Base-by-base conservation (phyloP, 768 basidiomycete species). In the Boletus rubescentipes region DNA sequence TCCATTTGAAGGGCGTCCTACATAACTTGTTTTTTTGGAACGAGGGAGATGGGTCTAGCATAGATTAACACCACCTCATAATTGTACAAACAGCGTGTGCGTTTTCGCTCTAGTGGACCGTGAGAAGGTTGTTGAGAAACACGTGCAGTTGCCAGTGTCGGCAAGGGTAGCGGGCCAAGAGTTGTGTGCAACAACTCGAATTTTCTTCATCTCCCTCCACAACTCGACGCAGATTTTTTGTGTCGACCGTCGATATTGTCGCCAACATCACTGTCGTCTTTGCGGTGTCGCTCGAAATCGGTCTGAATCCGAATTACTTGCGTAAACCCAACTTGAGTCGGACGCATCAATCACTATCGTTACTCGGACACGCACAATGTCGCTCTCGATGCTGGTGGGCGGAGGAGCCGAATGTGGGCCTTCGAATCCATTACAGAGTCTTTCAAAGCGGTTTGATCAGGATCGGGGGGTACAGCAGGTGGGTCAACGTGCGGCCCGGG, bases 401-500 rank as follows among this genome's bases (percentile, higher is more conserved):
- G 67, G 67, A 26, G 67, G 67, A 1, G 85, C 89, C 2, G 91
- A 93, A 40, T 96, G 93, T 60, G 93, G 93, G 1, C 92, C 93
- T 7, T 81, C 82, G 1, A 96, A 93, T 67, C 84, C 91, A 11
- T 71, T 96, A 16, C 89, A 91, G 64, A 82, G 79, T 15, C 81
- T 96, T 6, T 79, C 88, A 0, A 94, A 93, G 65, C 78, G 81
- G 41, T 86, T 93, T 57, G 89, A 91, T 59, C 78, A 81, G 40
- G 92, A 94, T 67, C 79, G 89, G 62, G 89, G 89, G 9, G 64
- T 82, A 2, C 89, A 91, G 67, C 90, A 91, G 77, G 91, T 92
- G 63, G 21, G 68, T 64, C 29, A 8, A 12, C 3, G 30, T 32
- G 47, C 43, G 37, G 41, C 52, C 59, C 49, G 61, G 52, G 16